phyloP scores from a whole-genome alignment of 1,284 basidiomycete genomes.

The Ustilago loliicola region DNA sequence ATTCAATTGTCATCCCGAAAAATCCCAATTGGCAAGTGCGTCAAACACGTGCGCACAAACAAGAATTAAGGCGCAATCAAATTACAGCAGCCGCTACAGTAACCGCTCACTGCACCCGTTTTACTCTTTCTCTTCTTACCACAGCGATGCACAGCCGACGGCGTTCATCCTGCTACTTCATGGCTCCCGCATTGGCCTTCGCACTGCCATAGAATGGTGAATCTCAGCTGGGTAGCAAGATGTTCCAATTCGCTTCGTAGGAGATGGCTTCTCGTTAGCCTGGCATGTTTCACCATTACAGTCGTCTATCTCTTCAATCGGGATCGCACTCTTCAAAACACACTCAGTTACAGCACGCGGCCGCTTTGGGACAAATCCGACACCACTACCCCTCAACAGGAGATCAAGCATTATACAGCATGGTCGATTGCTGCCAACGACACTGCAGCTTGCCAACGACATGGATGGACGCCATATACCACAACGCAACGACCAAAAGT shows the following conservation, averaged over 20 bases:
- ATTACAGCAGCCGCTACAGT: too few relatives aligned
- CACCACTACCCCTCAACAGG: slow-evolving; percentile 46
- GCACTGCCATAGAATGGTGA: not conserved
- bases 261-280: slow-evolving; percentile 17
- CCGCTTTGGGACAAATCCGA: slow-evolving; percentile 76
- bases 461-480: slow-evolving; percentile 73
- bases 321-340: slow-evolving; percentile 35
- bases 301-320: slow-evolving; percentile 31
- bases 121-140: too few relatives aligned
- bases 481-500: slow-evolving; percentile 14
- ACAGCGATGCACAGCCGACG: too few relatives aligned
- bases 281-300: slow-evolving; percentile 1
- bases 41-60: too few relatives aligned
- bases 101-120: too few relatives aligned
- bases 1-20: too few relatives aligned
- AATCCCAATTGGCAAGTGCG: too few relatives aligned
- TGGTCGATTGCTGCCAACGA: slow-evolving; percentile 74
- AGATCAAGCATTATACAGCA: slow-evolving; percentile 76
- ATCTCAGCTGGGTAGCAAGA: not conserved
- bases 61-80: too few relatives aligned
- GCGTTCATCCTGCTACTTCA: too few relatives aligned
- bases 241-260: slow-evolving; percentile 5
- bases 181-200: not conserved
- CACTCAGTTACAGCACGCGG: slow-evolving; percentile 75
- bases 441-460: slow-evolving; percentile 74